A percentile compares a stretch with the other conserved stretches of the same genome.
Conservation (phyloP, 2,329 filamentous ascomycete genomes). For the Calonectria crousiana region DNA sequence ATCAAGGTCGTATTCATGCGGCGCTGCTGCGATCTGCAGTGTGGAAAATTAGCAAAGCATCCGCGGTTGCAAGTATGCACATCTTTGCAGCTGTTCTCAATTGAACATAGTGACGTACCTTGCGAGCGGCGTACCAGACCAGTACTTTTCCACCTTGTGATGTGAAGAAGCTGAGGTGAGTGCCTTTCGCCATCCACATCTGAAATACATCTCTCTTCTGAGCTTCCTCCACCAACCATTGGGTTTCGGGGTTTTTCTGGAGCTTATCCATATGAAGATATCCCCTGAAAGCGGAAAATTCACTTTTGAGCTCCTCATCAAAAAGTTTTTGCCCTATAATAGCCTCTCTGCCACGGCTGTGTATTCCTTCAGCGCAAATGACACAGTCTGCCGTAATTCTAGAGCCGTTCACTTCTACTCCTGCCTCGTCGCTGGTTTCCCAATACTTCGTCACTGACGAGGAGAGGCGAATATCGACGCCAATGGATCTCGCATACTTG, state of each 20-base stretch:
- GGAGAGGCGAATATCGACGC: background rate
- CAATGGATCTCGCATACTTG: background rate
- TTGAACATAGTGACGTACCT: no score
- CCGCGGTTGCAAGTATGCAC: no score
- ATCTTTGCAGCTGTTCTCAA: no score
- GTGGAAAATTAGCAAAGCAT: no score
- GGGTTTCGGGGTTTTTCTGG: background rate
- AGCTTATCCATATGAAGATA: background rate
- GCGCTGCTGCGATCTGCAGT: background rate
- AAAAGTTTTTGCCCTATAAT: background rate
- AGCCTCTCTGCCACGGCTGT: background rate
- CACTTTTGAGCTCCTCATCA: background rate
- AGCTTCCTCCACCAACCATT: background rate
- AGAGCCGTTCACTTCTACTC: background rate
- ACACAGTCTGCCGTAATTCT: background rate
- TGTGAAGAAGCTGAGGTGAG: background rate
- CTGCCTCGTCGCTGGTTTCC: background rate
- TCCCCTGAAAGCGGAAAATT: background rate
- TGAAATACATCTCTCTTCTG: background rate
- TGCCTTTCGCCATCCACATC: background rate
- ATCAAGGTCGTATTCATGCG: background rate
- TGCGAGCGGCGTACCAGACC: background rate
- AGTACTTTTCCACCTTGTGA: background rate
- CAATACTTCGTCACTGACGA: background rate
- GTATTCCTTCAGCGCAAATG: background rate